phyloP scores from a whole-genome alignment of 371 early-diverging fungal species.

The Mortierella sp. region DNA sequence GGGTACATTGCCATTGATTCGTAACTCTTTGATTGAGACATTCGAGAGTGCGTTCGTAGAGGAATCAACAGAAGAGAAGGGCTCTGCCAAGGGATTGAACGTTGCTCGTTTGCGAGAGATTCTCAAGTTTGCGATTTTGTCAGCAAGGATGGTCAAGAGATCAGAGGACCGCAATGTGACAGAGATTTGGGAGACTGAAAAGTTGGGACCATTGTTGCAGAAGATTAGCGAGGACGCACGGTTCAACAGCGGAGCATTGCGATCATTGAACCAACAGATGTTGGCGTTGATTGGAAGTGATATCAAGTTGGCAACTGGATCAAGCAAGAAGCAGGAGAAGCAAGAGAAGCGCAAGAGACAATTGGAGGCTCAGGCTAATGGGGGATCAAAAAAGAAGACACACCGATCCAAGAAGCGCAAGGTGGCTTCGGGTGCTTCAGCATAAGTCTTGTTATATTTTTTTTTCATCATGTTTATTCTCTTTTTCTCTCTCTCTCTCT shows the following conservation, averaged over 20 bases:
- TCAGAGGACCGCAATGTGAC: constrained; percentile 38
- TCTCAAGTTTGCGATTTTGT: constrained; percentile 56
- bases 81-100: constrained; percentile 49
- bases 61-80: constrained; percentile 59
- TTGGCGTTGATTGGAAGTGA: constrained; percentile 55
- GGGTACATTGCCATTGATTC: constrained; percentile 51
- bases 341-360: constrained; percentile 54
- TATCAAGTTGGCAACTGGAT: constrained; percentile 47
- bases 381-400: constrained; percentile 54
- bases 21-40: constrained; percentile 55
- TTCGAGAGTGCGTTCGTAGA: constrained; percentile 49
- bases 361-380: constrained; percentile 31
- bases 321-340: constrained; percentile 55
- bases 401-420: constrained; percentile 57
- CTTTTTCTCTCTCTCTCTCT: constrained; percentile 5
- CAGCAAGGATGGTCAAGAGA: constrained; percentile 54
- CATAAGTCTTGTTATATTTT: constrained; percentile 7
- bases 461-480: constrained; percentile 1
- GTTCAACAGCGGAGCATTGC: constrained; percentile 55
- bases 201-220: constrained; percentile 49
- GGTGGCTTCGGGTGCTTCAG: constrained; percentile 11
- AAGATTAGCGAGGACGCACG: constrained; percentile 47
- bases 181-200: constrained; percentile 52
- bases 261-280: constrained; percentile 49
- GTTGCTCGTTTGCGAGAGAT: constrained; percentile 61